phyloP scores from a whole-genome alignment of 2,329 filamentous ascomycete genomes.

The Clonostachys byssicola region DNA sequence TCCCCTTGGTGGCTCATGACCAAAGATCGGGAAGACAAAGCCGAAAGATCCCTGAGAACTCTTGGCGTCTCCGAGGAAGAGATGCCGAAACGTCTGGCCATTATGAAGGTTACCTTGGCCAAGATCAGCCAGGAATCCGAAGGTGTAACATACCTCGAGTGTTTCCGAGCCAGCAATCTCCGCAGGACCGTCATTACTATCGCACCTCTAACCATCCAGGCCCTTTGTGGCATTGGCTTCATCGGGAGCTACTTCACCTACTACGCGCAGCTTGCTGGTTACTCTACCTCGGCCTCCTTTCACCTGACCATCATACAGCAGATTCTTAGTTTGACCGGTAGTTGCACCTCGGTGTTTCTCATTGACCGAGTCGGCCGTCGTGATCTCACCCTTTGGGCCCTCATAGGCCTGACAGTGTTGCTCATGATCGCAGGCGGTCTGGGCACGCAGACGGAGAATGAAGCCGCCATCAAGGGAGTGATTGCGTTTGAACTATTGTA shows the following conservation, averaged over 20 bases:
- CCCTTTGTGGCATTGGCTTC: conserved; percentile 27
- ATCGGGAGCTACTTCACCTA: conserved; percentile 32
- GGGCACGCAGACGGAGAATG: conserved; percentile 29
- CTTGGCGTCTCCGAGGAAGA: conserved; percentile 20
- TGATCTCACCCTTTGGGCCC: conserved; percentile 29
- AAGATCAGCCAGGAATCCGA: conserved; percentile 25
- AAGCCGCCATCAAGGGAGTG: neutral
- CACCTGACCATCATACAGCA: conserved; percentile 25
- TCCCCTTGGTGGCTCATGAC: conserved; percentile 28
- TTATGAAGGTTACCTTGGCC: conserved; percentile 21
- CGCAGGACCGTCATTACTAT: too few species aligned
- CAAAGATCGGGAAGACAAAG: conserved; percentile 14
- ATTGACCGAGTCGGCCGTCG: conserved; percentile 30
- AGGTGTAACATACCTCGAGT: conserved; percentile 16
- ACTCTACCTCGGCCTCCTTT: conserved; percentile 25
- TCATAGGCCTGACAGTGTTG: conserved; percentile 34
- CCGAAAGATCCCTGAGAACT: conserved; percentile 22
- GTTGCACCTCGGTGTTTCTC: conserved; percentile 28
- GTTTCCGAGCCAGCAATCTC: neutral
- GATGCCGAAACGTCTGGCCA: conserved; percentile 14
- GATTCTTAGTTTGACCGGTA: conserved; percentile 29
- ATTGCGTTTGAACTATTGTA: conserved; percentile 22
- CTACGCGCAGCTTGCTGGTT: conserved; percentile 35
- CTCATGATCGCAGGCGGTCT: conserved; percentile 33
- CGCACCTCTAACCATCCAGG: conserved; percentile 12